Base-by-base conservation (phyloP, 2,329 filamentous ascomycete species). In the Diaporthe longicolla region DNA sequence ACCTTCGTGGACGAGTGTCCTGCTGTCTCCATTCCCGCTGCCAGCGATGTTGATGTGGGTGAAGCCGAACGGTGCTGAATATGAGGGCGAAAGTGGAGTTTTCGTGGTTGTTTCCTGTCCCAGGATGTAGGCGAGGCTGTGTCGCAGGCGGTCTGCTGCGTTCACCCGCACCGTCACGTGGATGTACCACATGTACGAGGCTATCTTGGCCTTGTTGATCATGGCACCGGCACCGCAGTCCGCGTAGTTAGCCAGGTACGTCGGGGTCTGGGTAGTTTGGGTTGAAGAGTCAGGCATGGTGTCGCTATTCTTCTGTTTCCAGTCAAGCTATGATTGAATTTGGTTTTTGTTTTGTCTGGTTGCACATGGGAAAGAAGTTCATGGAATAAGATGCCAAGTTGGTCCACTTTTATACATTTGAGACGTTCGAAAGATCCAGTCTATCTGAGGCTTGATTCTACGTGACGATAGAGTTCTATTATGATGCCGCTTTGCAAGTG, bases 131-230 rank as follows among this genome's bases (percentile, higher is more conserved):
- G 57, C 66, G 68, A 71, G 63, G 15, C 68, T 71, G 11, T 63
- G 50, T 32, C 74, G 54, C 52, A 75, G 54, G 5, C 74, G 59
- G 32, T 68, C 71, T 35, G 68, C 66, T 17, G 66, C 61, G 68
- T 73, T 75, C 50, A 75, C 71, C 13, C 19, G 55, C 24, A 75
- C 54, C 11, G 68, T 55, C 5, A 75, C 66, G 68, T 75, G 74
- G 43, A 75, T 59, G 29, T 75, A 71, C 74, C 74, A 75, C 71
- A 75, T 73, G 29, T 75, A 75, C 37, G 71, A 63, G 32, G 37
- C 55, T 21, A 50, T 26, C 40, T 71, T 71, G 17, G 50, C 71
- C 10, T 57, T n/a, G 17, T 50, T 24, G n/a, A 26, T 37, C 1
- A 43, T 61, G 35, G 32, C 24, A n/a, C 43, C 17, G 35, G 32